A percentile compares a stretch with the other conserved stretches of the same genome.
These are phyloP conservation scores for Apiotrichum akiyoshidainum DNA, from an alignment of 1,284 basidiomycete species.

Conservation along the genomic window DNA sequence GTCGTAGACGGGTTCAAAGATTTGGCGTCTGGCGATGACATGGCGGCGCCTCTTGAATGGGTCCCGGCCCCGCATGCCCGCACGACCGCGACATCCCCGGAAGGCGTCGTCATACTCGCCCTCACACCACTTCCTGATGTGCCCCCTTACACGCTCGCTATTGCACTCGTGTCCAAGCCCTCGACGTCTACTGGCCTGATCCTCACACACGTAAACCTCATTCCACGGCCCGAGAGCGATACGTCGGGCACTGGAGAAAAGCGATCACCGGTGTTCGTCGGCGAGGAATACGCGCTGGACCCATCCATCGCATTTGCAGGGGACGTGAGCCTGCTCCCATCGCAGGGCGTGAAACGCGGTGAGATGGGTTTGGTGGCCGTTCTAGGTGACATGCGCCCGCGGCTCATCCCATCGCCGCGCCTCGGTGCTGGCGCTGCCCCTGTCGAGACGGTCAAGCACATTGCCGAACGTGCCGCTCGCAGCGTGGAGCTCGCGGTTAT, in stretches of 20 bases:
- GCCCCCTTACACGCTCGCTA: conserved; percentile 24
- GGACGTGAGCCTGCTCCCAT: conserved; percentile 13
- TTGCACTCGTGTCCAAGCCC: conserved; percentile 23
- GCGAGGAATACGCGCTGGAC: conserved; percentile 13
- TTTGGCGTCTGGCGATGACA: conserved; percentile 9
- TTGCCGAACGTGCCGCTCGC: conserved; percentile 26
- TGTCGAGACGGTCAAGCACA: conserved; percentile 11
- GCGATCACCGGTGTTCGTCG: conserved; percentile 15
- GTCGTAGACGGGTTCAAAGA: conserved; percentile 24
- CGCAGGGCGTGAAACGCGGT: conserved; percentile 31
- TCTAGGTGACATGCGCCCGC: conserved; percentile 5
- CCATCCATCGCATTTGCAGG: conserved; percentile 4
- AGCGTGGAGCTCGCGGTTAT: conserved; percentile 26
- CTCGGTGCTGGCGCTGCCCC: conserved; percentile 15
- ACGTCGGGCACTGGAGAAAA: conserved; percentile 2
- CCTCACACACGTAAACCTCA: conserved; percentile 28
- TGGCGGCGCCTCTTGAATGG: conserved; percentile 14
- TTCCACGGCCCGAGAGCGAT: conserved; percentile 6
- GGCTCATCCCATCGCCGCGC: conserved; percentile 14
- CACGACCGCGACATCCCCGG: conserved; percentile 20
- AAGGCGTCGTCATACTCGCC: conserved; percentile 23
- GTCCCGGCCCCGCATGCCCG: conserved; percentile 10
- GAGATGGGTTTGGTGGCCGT: conserved; percentile 34
- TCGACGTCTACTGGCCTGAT: conserved; percentile 17
- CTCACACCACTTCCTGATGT: conserved; percentile 28